phyloP scores from a whole-genome alignment of 371 early-diverging fungal genomes.

The Mucor circinelloides region DNA sequence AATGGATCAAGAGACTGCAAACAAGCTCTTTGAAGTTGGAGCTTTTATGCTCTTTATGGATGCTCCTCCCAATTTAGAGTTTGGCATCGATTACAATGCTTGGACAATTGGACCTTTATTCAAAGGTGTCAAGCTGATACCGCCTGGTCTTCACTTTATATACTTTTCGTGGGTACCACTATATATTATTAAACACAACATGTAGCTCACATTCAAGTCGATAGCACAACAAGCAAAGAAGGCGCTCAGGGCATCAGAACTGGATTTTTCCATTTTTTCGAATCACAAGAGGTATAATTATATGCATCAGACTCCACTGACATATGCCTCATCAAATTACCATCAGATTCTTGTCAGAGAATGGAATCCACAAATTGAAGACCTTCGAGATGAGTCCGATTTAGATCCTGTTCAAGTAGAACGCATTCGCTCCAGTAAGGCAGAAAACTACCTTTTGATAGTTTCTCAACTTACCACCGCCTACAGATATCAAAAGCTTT shows the following conservation, averaged over 20 bases:
- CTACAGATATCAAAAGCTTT: slow-evolving; percentile 74
- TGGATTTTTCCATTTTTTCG: slow-evolving; percentile 79
- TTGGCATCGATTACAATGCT: slow-evolving; percentile 90
- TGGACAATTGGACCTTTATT: slow-evolving; percentile 93
- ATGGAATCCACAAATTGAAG: slow-evolving; percentile 70
- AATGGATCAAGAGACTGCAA: slow-evolving; percentile 82
- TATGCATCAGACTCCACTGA: background rate
- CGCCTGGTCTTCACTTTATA: slow-evolving; percentile 93
- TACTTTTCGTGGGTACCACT: slow-evolving; percentile 71
- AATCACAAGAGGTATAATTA: slow-evolving; percentile 58
- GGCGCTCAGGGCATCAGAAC: slow-evolving; percentile 66
- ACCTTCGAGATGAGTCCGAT: slow-evolving; percentile 51
- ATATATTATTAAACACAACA: too few relatives aligned
- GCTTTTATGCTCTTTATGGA: slow-evolving; percentile 81
- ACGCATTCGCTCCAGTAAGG: slow-evolving; percentile 47
- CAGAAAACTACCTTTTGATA: background rate
- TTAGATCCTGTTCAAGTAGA: slow-evolving; percentile 54
- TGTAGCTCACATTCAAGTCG: background rate
- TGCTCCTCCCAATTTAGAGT: slow-evolving; percentile 81
- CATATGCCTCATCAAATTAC: background rate
- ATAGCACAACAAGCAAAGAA: slow-evolving; percentile 55
- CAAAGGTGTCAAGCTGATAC: slow-evolving; percentile 91
- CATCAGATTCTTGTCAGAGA: slow-evolving; percentile 64
- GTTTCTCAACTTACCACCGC: background rate
- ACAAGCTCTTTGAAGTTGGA: slow-evolving; percentile 73